Evolutionary conservation across 768 basidiomycete species (phyloP), one percentile per base, ranked within the genome.

Genomic region (Cyclocybe cylindracea): DNA sequence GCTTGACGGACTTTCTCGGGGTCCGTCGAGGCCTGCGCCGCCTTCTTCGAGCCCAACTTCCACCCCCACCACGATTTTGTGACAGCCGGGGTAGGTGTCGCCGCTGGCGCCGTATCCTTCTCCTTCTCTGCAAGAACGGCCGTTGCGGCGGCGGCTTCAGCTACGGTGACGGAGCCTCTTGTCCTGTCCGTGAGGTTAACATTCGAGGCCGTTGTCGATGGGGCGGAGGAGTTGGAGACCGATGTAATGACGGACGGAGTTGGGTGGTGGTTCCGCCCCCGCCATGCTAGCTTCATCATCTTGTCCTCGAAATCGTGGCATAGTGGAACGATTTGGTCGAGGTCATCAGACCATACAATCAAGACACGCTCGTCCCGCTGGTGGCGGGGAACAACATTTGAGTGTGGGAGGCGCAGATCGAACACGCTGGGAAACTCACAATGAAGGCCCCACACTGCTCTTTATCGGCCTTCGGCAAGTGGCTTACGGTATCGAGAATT

Each of bases 361-460:
- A 95, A 75, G 39, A 91, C 88, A 18, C 83, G 82, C 61, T 94
- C 91, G 65, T 92, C 86, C 24, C 92, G 85, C 90, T 91, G 60
- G 16, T 43, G 31, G 24, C 5, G 24, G 24, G 3, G 51, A 54
- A 52, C 54, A 54, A 58, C 47, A 53, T 36, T 35, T 39, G 45
- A 10, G 24, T 11, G 31, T 40, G 24, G 24, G 24, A 2, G 24
- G 24, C 24, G 24, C 24, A 24, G 24, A 24, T 24, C 24, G 24
- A 24, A 24, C 24, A 24, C 24, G 24, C 2, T 24, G 33, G 46
- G 50, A 43, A 41, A 76, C 80, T 62, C 66, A 87, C 89, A 47
- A 93, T 78, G 65, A 95, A 95, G 10, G 93, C 93, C 14, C 86
- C 93, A 44, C 88, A 92, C 61, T 94, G 92, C 64, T 94, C 92